Conservation (phyloP, 805 yeast species). For the Ogataea degrootiae region DNA sequence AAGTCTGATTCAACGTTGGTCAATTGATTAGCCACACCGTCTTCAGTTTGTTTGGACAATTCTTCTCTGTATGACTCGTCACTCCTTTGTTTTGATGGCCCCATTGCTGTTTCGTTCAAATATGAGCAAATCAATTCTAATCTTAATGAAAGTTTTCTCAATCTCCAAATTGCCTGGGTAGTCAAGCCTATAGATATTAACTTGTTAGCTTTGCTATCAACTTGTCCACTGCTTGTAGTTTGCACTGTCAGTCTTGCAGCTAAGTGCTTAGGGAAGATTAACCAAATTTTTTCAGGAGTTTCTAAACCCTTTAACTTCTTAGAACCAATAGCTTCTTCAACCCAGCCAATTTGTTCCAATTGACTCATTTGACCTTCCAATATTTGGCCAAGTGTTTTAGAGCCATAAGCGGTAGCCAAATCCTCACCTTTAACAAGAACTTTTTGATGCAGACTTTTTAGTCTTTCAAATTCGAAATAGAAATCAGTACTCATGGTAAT, state of each 20-base stretch:
- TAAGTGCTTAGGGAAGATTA: constrained; percentile 66
- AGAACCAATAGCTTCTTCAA: constrained; percentile 70
- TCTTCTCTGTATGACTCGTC: constrained; percentile 5
- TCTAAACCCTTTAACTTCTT: constrained; percentile 90
- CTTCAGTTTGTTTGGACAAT: constrained; percentile 16
- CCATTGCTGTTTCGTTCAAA: constrained; percentile 31
- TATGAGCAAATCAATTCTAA: constrained; percentile 55
- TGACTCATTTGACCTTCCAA: constrained; percentile 62
- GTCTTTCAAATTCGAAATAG: constrained; percentile 60
- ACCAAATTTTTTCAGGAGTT: constrained; percentile 81
- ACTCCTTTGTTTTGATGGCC: constrained; percentile 1
- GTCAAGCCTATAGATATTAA: constrained; percentile 28
- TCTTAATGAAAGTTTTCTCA: constrained; percentile 51
- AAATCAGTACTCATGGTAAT: constrained; percentile 83
- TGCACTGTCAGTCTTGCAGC: constrained; percentile 51
- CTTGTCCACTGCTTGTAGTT: constrained; percentile 29
- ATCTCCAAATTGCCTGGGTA: constrained; percentile 25
- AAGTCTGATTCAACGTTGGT: constrained; percentile 37
- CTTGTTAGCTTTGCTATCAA: constrained; percentile 22
- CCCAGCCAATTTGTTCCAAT: constrained; percentile 67
- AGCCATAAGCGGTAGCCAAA: constrained; percentile 39
- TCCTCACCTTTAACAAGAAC: constrained; percentile 29
- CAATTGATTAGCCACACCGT: constrained; percentile 9
- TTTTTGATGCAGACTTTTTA: constrained; percentile 44
- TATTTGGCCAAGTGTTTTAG: constrained; percentile 30